These are phyloP conservation scores for Azolla pinnata DNA, from an alignment of 75 land plant genomes.

Conservation along the genomic window DNA sequence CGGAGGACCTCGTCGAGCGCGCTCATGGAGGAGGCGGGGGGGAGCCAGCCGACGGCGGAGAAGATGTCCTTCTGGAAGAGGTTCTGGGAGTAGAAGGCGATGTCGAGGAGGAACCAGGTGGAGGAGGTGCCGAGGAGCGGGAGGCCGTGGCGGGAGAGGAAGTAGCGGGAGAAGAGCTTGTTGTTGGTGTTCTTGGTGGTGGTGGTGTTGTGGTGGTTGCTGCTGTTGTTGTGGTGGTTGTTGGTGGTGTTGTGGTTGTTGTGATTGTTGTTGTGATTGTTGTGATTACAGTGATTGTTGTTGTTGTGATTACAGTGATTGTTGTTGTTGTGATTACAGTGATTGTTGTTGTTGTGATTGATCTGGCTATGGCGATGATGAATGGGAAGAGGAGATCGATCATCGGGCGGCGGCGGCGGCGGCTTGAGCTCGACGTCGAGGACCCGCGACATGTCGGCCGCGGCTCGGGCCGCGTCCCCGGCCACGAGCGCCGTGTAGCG, in stretches of 20 bases:
- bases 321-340: too few species aligned
- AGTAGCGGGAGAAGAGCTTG: constrained; percentile 24
- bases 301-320: too few species aligned
- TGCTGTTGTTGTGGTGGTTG: not conserved
- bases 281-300: too few species aligned
- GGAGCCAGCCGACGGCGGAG: constrained; percentile 38
- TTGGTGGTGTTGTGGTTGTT: not conserved
- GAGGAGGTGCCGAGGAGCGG: constrained; percentile 28
- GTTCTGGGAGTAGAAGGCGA: constrained; percentile 34
- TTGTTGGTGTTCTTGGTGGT: constrained; percentile 4
- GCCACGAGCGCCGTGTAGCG: constrained; percentile 47
- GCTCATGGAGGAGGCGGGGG: constrained; percentile 24
- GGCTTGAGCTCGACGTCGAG: constrained; percentile 15
- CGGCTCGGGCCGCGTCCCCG: constrained; percentile 34
- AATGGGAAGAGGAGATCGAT: too few species aligned
- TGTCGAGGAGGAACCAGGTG: constrained; percentile 45
- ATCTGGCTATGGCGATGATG: too few species aligned
- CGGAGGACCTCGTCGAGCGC: constrained; percentile 33
- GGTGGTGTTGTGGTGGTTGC: not conserved
- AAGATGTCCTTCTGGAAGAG: constrained; percentile 46
- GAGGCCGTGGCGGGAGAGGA: constrained; percentile 27
- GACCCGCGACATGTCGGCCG: constrained; percentile 36
- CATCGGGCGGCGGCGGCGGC: not conserved
- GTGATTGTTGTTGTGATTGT: not conserved
- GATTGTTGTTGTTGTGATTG: too few species aligned